phyloP scores from a whole-genome alignment of 768 basidiomycete species.

The Hirschioporus abietinus region DNA sequence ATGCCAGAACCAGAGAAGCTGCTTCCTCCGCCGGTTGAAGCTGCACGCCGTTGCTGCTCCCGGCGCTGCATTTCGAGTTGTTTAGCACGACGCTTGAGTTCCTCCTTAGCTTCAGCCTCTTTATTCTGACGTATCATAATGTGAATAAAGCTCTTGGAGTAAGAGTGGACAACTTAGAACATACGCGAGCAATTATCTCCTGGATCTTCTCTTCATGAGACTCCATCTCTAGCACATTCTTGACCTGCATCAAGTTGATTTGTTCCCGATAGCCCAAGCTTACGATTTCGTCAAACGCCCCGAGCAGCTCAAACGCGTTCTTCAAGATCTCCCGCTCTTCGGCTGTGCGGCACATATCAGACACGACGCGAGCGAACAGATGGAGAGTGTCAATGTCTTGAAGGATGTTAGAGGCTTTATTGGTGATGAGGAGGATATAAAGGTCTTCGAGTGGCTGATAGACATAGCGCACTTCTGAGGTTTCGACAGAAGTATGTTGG shows the following conservation, averaged over 20 bases:
- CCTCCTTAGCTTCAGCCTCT: slow-evolving; percentile 98
- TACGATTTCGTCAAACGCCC: slow-evolving; percentile 96
- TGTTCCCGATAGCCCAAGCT: slow-evolving; percentile 82
- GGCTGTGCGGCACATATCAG: slow-evolving; percentile 80
- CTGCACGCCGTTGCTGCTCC: slow-evolving; percentile 82
- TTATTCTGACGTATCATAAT: slow-evolving; percentile 62
- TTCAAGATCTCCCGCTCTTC: slow-evolving; percentile 87
- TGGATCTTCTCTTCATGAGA: slow-evolving; percentile 94
- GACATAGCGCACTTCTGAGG: slow-evolving; percentile 90
- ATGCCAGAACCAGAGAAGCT: slow-evolving; percentile 56
- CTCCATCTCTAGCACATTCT: slow-evolving; percentile 82
- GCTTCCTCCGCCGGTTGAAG: slow-evolving; percentile 38
- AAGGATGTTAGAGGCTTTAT: slow-evolving; percentile 97
- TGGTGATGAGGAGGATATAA: slow-evolving; percentile 95
- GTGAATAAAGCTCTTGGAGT: not conserved
- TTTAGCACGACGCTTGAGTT: slow-evolving; percentile 95
- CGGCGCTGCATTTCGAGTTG: slow-evolving; percentile 97
- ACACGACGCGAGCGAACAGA: slow-evolving; percentile 89
- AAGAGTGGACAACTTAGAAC: slow-evolving; percentile 19
- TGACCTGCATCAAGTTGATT: slow-evolving; percentile 73
- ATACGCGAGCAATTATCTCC: slow-evolving; percentile 92
- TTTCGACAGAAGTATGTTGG: slow-evolving; percentile 96
- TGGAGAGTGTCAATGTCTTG: slow-evolving; percentile 97
- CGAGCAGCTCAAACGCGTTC: slow-evolving; percentile 88
- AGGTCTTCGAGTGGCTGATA: slow-evolving; percentile 96